These are phyloP conservation scores for Sindora glabra DNA, from an alignment of 306 rosid genomes.

Conservation along the genomic window DNA sequence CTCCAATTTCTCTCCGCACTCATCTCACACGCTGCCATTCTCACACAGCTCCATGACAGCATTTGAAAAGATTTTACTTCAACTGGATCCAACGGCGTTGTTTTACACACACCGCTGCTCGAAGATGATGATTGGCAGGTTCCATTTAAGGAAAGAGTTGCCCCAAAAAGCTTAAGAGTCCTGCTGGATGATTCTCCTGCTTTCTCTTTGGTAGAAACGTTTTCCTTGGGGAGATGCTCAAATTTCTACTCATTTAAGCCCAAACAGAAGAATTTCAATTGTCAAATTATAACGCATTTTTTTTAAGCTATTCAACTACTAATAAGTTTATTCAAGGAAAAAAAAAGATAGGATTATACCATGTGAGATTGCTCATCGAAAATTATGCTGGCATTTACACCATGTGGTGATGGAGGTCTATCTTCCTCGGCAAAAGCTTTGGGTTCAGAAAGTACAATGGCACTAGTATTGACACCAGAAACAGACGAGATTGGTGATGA, in stretches of 20 bases:
- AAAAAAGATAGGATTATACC: slow-evolving; percentile 34
- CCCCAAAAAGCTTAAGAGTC: slow-evolving; percentile 70
- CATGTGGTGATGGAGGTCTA: slow-evolving; percentile 22
- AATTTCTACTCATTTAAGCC: slow-evolving; percentile 36
- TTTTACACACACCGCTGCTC: slow-evolving; percentile 13
- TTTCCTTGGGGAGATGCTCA: slow-evolving; percentile 26
- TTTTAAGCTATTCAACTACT: background rate
- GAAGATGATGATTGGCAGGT: slow-evolving; percentile 25
- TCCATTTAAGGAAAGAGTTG: slow-evolving; percentile 43
- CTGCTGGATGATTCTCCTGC: slow-evolving; percentile 32
- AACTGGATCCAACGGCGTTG: background rate
- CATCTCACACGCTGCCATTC: background rate
- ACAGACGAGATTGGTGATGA: slow-evolving; percentile 55
- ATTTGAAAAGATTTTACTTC: slow-evolving; percentile 7
- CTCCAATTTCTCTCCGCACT: slow-evolving; percentile 8
- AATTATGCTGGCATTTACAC: slow-evolving; percentile 10
- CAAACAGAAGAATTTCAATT: slow-evolving; percentile 12
- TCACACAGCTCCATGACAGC: background rate
- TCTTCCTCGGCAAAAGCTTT: slow-evolving; percentile 32
- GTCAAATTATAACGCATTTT: background rate
- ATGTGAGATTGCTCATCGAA: slow-evolving; percentile 17
- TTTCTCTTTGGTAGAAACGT: slow-evolving; percentile 17
- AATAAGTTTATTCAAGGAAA: background rate
- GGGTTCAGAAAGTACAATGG: slow-evolving; percentile 19
- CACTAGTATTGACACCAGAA: slow-evolving; percentile 17